Evolutionary conservation across 148 eudicot species (phyloP), one percentile per base, ranked within the genome.

Genomic region (Pharnaceum exiguum): DNA sequence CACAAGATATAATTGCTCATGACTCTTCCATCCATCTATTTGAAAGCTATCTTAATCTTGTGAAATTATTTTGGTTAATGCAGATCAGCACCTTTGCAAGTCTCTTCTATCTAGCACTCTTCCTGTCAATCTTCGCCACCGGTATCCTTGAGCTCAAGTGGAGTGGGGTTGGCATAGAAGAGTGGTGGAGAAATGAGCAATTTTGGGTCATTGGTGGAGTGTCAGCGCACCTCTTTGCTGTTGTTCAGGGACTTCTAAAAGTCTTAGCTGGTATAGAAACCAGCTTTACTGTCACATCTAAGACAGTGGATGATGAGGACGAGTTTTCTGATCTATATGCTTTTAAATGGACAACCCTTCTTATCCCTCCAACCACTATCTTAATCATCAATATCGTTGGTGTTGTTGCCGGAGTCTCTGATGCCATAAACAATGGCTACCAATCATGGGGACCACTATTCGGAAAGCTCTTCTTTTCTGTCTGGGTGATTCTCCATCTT

Each of bases 121-220:
- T 91, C 65, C 67, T 91, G 59, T 91, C 98, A 7, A 91, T 91
- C 54, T 85, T 85, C 49, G 59, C 81, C 18, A 91, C 98, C 39
- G 96, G 98, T 30, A 91, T 91, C 53, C 94, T 91, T 42, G 97
- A 91, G 83, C 88, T 91, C 32, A 79, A 90, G 66, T 91, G 98
- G 98, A 91, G 98, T 32, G 98, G 97, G 63, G 98, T 91, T 7
- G 83, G 98, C 83, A 87, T 91, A 25, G 98, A 91, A 66, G 98
- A 91, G 65, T 91, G 98, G 98, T 91, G 98, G 97, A 91, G 98
- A 69, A 91, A 91, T 32, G 97, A 91, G 77, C 97, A 91, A 36
- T 89, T 89, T 77, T 86, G 96, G 96, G 96, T 89, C 51, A 89
- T 89, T 35, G 96, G 97, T 48, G 97, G 97, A 46, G 81, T 91